Conservation (phyloP, 148 eudicot genomes). For the Amaranthus cruentus region DNA sequence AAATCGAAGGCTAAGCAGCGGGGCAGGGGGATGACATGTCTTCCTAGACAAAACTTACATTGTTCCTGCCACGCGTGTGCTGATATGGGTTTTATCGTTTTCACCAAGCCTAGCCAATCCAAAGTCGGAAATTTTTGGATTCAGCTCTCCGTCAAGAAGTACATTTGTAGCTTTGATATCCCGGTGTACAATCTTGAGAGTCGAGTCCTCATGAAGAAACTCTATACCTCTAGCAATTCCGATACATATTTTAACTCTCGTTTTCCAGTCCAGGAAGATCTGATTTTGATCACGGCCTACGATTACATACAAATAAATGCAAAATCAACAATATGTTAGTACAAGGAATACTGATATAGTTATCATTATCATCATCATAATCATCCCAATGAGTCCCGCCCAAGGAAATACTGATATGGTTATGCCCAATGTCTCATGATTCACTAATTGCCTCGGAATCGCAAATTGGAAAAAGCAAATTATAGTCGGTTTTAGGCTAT, state of each 20-base stretch:
- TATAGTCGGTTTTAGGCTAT: too few relatives aligned
- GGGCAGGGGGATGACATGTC: not conserved
- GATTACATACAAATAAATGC: conserved; percentile 1
- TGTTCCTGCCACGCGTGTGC: conserved; percentile 33
- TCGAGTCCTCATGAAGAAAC: conserved; percentile 33
- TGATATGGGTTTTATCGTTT: conserved; percentile 27
- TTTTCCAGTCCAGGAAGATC: conserved; percentile 26
- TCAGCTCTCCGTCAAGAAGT: conserved; percentile 28
- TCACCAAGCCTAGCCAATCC: conserved; percentile 35
- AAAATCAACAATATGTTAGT: not conserved
- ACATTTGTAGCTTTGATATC: conserved; percentile 34
- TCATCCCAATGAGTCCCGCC: too few relatives aligned
- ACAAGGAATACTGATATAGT: not conserved
- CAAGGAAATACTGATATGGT: too few relatives aligned
- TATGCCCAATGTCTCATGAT: too few relatives aligned
- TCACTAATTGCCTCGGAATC: too few relatives aligned
- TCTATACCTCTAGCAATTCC: conserved; percentile 33
- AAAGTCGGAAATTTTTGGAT: conserved; percentile 30
- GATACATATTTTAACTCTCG: conserved; percentile 27
- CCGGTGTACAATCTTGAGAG: conserved; percentile 32
- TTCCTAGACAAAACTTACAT: conserved; percentile 19
- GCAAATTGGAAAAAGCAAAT: too few relatives aligned
- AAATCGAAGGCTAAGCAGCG: not conserved
- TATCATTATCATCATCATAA: too few relatives aligned
- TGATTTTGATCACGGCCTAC: conserved; percentile 20